These are phyloP conservation scores for Artemisia argyi DNA, from an alignment of 129 eudicot species.

Conservation along the genomic window DNA sequence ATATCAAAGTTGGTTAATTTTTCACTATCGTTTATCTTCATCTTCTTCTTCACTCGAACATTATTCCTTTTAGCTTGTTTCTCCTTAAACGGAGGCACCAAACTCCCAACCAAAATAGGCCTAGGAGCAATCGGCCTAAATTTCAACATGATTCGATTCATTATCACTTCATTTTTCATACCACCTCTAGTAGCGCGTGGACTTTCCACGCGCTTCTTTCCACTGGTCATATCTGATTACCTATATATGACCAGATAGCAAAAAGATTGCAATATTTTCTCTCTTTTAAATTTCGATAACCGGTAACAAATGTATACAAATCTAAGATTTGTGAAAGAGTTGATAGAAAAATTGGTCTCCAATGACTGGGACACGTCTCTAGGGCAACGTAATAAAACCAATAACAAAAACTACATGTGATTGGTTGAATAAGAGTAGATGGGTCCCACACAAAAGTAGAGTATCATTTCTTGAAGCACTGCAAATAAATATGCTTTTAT, in stretches of 20 bases:
- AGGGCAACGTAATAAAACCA: slow-evolving; percentile 34
- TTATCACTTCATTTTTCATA: slow-evolving; percentile 34
- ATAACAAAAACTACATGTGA: background rate
- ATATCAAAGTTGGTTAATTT: slow-evolving; percentile 14
- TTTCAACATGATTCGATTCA: slow-evolving; percentile 60
- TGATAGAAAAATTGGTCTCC: slow-evolving; percentile 21
- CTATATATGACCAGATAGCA: background rate
- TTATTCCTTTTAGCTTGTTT: slow-evolving; percentile 49
- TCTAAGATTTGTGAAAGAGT: no score
- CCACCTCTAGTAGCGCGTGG: slow-evolving; percentile 14
- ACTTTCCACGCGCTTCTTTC: slow-evolving; percentile 13
- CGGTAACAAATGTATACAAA: slow-evolving; percentile 23
- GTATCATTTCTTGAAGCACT: slow-evolving; percentile 39
- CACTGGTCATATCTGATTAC: slow-evolving; percentile 22
- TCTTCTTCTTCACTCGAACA: slow-evolving; percentile 45
- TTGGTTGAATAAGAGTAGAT: slow-evolving; percentile 28
- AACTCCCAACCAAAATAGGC: slow-evolving; percentile 29
- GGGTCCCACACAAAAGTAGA: slow-evolving; percentile 29
- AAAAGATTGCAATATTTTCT: background rate
- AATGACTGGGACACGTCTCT: slow-evolving; percentile 54
- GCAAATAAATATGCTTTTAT: slow-evolving; percentile 17
- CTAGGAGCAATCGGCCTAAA: slow-evolving; percentile 78
- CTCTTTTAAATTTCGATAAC: background rate
- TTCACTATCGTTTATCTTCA: slow-evolving; percentile 9
- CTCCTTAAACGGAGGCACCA: slow-evolving; percentile 6